Percentiles rank a stretch among this genome's conserved stretches.
Conservation (phyloP, 192 early-diverging fungal species). For the Entrophospora sp. region DNA sequence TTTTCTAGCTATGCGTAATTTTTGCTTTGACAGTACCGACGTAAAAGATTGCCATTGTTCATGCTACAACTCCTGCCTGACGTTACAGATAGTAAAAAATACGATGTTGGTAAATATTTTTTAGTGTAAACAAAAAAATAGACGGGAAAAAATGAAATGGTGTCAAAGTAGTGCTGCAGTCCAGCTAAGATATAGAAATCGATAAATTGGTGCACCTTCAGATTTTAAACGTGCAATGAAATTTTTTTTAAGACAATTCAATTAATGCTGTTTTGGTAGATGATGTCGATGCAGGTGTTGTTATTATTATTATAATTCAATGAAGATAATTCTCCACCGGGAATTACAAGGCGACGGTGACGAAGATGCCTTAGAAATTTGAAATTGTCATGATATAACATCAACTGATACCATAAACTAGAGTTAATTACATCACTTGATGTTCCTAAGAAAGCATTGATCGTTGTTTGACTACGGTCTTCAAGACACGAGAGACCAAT, state of each 20-base stretch:
- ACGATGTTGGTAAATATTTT: background rate
- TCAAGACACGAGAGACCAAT: slow-evolving; percentile 12
- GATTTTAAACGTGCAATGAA: slow-evolving; percentile 14
- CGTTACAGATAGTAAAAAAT: slow-evolving; percentile 13
- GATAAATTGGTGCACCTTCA: slow-evolving; percentile 3
- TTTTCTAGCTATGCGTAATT: background rate
- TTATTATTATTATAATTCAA: background rate
- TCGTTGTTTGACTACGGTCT: background rate
- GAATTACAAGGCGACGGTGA: background rate
- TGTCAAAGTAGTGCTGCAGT: background rate
- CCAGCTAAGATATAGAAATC: slow-evolving; percentile 16
- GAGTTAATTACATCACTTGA: slow-evolving; percentile 10
- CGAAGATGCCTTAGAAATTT: background rate
- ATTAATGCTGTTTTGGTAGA: background rate
- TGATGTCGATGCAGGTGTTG: background rate
- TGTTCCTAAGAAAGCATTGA: slow-evolving; percentile 15
- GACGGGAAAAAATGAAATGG: slow-evolving; percentile 9
- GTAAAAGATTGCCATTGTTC: slow-evolving; percentile 12
- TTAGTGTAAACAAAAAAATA: slow-evolving; percentile 16
- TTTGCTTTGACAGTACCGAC: slow-evolving; percentile 21
- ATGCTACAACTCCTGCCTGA: slow-evolving; percentile 20
- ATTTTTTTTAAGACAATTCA: background rate
- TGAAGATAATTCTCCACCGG: background rate
- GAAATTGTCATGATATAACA: slow-evolving; percentile 17
- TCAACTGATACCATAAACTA: slow-evolving; percentile 21